Percentiles rank a stretch among this genome's conserved stretches.
phyloP scores from a whole-genome alignment of 2,329 filamentous ascomycete genomes.

The Verticillium isaacii region DNA sequence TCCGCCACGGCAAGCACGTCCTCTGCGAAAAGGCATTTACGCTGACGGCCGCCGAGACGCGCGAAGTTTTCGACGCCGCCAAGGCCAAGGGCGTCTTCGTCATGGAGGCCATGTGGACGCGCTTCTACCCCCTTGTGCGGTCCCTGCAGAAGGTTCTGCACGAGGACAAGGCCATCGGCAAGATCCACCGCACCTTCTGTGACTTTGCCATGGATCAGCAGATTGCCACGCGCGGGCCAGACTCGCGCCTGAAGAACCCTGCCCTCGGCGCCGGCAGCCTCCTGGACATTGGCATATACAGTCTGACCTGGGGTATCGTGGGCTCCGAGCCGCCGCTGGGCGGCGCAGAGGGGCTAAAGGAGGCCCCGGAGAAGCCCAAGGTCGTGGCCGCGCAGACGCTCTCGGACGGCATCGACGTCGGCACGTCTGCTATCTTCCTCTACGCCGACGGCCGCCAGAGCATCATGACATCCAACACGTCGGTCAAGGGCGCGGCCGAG shows the following conservation, averaged over 20 bases:
- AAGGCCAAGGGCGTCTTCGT: constrained; percentile 33
- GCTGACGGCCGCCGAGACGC: constrained; percentile 32
- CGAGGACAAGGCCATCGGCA: constrained; percentile 32
- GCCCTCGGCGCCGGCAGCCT: constrained; percentile 35
- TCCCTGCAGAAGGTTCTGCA: constrained; percentile 29
- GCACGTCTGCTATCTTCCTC: constrained; percentile 31
- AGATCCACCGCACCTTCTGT: constrained; percentile 29
- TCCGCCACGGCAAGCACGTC: constrained; percentile 34
- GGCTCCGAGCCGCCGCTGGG: constrained; percentile 23
- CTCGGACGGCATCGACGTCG: constrained; percentile 25
- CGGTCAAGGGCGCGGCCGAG: constrained; percentile 15
- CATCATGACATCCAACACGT: constrained; percentile 32
- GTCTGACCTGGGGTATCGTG: constrained; percentile 32
- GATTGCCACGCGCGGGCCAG: constrained; percentile 21
- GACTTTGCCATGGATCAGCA: constrained; percentile 34
- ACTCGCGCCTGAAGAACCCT: constrained; percentile 29
- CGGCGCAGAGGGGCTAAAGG: constrained; percentile 10
- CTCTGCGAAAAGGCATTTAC: constrained; percentile 42
- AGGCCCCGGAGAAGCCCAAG: constrained; percentile 20
- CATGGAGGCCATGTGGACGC: constrained; percentile 42
- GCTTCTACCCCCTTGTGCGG: constrained; percentile 32
- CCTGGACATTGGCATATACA: constrained; percentile 40
- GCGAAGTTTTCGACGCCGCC: constrained; percentile 33
- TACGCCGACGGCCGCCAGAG: constrained; percentile 33
- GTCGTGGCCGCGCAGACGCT: constrained; percentile 30